A percentile compares a stretch with the other conserved stretches of the same genome.
Conservation (phyloP, 2,329 filamentous ascomycete species). For the Plenodomus biglobosus region DNA sequence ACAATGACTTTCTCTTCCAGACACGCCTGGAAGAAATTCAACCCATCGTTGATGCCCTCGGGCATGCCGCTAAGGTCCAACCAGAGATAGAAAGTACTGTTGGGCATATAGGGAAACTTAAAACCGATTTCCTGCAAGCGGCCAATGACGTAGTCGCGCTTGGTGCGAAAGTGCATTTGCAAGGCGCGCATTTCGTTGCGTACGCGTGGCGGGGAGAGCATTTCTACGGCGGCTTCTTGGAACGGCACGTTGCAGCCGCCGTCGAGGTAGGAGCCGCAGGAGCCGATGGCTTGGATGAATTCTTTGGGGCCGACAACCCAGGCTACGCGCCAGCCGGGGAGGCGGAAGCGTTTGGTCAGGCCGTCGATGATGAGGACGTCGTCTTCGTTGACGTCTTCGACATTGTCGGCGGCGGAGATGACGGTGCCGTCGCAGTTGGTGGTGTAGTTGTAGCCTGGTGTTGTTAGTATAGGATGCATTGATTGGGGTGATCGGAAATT, state of each 20-base stretch:
- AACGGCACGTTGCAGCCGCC: conserved; percentile 94
- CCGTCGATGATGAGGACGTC: conserved; percentile 95
- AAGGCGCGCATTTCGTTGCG: conserved; percentile 84
- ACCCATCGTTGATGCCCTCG: conserved; percentile 80
- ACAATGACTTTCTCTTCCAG: conserved; percentile 94
- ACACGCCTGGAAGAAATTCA: conserved; percentile 97
- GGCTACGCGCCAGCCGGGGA: conserved; percentile 94
- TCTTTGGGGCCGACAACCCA: conserved; percentile 97
- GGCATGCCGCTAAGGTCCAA: conserved; percentile 67
- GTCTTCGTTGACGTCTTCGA: conserved; percentile 75
- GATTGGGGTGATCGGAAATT: too few relatives aligned
- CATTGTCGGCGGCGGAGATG: conserved; percentile 85
- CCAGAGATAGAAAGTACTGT: conserved; percentile 95
- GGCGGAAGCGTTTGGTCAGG: conserved; percentile 92
- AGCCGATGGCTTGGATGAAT: conserved; percentile 90
- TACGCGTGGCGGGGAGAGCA: conserved; percentile 86
- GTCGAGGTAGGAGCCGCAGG: conserved; percentile 90
- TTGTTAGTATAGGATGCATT: too few relatives aligned
- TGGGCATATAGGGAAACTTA: conserved; percentile 73
- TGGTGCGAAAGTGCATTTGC: conserved; percentile 85
- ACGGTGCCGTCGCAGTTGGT: conserved; percentile 87
- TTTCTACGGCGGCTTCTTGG: conserved; percentile 87
- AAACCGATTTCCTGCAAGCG: conserved; percentile 86
- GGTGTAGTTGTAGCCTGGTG: conserved; percentile 81
- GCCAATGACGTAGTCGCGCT: conserved; percentile 86